Evolutionary conservation across 768 basidiomycete species (phyloP).

Genomic region (Russula earlei): DNA sequence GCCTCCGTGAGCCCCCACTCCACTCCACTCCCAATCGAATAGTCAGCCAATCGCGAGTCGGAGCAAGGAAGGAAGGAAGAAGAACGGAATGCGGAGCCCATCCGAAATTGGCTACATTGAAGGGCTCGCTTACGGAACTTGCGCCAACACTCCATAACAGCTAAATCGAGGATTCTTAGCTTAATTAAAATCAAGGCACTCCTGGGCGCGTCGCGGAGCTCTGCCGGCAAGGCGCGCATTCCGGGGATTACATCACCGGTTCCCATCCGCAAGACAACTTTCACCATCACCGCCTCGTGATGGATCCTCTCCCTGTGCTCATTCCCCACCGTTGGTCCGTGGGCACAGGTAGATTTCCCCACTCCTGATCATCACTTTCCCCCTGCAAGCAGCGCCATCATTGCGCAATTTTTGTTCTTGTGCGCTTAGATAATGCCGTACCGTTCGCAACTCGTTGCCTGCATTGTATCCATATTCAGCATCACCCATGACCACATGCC

Average conservation of each 20-base stretch:
- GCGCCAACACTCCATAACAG: conserved; percentile 14
- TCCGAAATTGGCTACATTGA: conserved; percentile 21
- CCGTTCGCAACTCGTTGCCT: conserved; percentile 17
- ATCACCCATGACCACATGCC: conserved; percentile 18
- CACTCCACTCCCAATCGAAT: no score
- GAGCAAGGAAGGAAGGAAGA: conserved; percentile 20
- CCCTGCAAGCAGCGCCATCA: conserved; percentile 6
- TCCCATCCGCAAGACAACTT: background rate
- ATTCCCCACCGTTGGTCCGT: background rate
- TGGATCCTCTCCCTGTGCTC: no score
- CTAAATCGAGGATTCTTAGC: conserved; percentile 19
- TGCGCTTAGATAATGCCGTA: conserved; percentile 22
- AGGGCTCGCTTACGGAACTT: conserved; percentile 8
- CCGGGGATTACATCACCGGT: conserved; percentile 19
- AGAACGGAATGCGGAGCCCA: conserved; percentile 15
- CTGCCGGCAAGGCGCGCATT: conserved; percentile 13
- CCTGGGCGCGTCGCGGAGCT: conserved; percentile 17
- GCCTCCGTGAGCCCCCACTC: background rate
- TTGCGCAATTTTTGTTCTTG: conserved; percentile 3
- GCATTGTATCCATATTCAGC: conserved; percentile 17
- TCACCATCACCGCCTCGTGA: background rate
- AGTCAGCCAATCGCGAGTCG: conserved; percentile 14
- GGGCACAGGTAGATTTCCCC: background rate
- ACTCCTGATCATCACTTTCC: conserved; percentile 1
- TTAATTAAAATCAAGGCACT: conserved; percentile 23